Evolutionary conservation across 1,139 yeast genomes (phyloP), one percentile per base, ranked within the genome.

Genomic region (Lodderomyces elongisporus): DNA sequence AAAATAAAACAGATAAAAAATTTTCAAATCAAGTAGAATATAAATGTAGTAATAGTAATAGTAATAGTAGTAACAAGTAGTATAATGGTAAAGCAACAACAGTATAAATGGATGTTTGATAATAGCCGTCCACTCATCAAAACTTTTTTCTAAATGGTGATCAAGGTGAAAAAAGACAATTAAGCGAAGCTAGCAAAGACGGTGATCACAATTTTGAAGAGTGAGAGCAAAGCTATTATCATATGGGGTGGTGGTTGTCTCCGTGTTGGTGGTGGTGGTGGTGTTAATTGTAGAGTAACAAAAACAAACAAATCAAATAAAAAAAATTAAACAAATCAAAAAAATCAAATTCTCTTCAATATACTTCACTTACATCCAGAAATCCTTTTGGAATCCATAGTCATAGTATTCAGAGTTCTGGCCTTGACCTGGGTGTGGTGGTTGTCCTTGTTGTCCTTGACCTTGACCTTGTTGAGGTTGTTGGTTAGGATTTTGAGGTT

Each of bases 401-500:
- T 24, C 28, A 25, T 31, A 25, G 14, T 25, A 31, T n/a, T 25
- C 24, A 16, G 24, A 28, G 25, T 31, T 31, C 15, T 28, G 28
- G 18, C 25, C 25, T 13, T 30, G 32, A 13, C 16, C 25, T 15
- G 20, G 30, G 17, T 27, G 21, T 8, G 28, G 18, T 8, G 15
- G 30, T 25, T 25, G 28, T 10, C 28, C 28, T 15, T 14, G 21
- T 18, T 3, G 30, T 8, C 20, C 20, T 13, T 28, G 28, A 21
- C 25, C 25, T 13, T 30, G 32, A 13, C 16, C 25, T 15, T 29
- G 30, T 17, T 27, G 21, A 5, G 28, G 18, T 8, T 15, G 30
- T 16, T 29, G 32, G 17, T 30, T 30, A 18, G 33, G 33, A 12
- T 25, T 24, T 25, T 31, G 33, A 15, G 25, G 33, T 13, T 31